Base-by-base conservation (phyloP, 257 asterid genomes). In the Misopates orontium region DNA sequence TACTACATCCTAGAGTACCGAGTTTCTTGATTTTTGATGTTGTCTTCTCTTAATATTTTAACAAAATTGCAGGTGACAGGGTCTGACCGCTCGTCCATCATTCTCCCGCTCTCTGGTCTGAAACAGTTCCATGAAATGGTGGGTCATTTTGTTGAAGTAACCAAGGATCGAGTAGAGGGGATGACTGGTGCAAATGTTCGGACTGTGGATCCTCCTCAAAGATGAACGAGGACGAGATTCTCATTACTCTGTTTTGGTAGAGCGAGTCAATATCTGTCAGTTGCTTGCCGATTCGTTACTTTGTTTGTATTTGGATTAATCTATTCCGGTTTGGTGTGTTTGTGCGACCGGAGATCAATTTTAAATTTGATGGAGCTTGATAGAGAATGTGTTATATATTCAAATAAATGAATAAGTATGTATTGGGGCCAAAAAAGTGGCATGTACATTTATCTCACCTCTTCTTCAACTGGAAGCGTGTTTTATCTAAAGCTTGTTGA, bases 51-150 rank as follows among this genome's bases (percentile, higher is more conserved):
- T 68, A 65, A 52, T 47, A 15, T 39, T 20, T 15, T 28, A 4
- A 28, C 22, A 44, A 53, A 73, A 70, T 21, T 71, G 79, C 88
- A 92, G 98, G 98, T 93, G 28, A 88, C 97, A 0, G 98, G 96
- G 60, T 79, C 98, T 12, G 98, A 93, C 41, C 95, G 98, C 22
- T 85, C 98, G 21, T 93, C 98, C 69, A 93, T 93, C 77, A 93
- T 93, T 56, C 95, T 93, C 76, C 98, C 97, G 7, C 77, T 93
- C 65, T 90, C 97, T 13, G 97, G 97, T 48, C 85, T 93, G 73
- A 93, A 84, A 71, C 97, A 90, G 75, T 90, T 90, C 66, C 69
- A 93, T 77, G 98, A 93, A 79, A 90, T 86, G 96, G 86, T 93
- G 64, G 96, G 98, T 44, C 98, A 93, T 72, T 93, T 93, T 73